These are phyloP conservation scores for Podaxis sp. DNA, from an alignment of 768 basidiomycete species.

Conservation along the genomic window DNA sequence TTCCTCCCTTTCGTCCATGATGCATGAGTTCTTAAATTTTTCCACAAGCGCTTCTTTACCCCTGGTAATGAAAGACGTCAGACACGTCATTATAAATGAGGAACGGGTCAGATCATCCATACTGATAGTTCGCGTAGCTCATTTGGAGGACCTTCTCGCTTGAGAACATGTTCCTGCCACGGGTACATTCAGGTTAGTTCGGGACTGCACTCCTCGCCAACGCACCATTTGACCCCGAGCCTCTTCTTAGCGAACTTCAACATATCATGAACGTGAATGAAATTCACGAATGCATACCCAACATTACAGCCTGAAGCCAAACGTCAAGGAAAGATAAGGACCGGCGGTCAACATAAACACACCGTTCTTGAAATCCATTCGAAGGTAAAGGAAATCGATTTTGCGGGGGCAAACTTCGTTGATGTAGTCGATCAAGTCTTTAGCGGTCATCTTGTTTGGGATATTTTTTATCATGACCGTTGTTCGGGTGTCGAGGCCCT, in stretches of 20 bases:
- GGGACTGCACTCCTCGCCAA: background rate
- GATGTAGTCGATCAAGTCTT: constrained; percentile 66
- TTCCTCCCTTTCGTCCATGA: constrained; percentile 82
- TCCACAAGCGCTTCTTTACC: constrained; percentile 89
- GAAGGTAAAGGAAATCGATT: constrained; percentile 85
- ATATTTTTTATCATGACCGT: constrained; percentile 93
- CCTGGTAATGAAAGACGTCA: constrained; percentile 32
- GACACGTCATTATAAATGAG: background rate
- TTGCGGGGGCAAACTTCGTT: constrained; percentile 68
- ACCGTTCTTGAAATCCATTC: constrained; percentile 87
- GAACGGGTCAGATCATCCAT: constrained; percentile 22
- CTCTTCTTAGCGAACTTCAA: constrained; percentile 70
- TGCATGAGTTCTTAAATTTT: constrained; percentile 88
- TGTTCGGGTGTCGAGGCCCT: constrained; percentile 75
- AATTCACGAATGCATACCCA: constrained; percentile 89
- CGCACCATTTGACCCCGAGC: constrained; percentile 80
- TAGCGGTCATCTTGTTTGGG: constrained; percentile 87
- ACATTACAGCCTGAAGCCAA: constrained; percentile 64
- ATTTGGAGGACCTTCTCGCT: constrained; percentile 90
- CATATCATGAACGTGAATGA: constrained; percentile 76
- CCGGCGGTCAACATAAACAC: constrained; percentile 20
- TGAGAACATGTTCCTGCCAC: constrained; percentile 82
- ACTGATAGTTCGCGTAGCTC: constrained; percentile 94
- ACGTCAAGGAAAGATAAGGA: background rate
- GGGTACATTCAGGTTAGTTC: background rate